Base-by-base conservation (phyloP, 1,284 basidiomycete species). In the Marasmius sp. region DNA sequence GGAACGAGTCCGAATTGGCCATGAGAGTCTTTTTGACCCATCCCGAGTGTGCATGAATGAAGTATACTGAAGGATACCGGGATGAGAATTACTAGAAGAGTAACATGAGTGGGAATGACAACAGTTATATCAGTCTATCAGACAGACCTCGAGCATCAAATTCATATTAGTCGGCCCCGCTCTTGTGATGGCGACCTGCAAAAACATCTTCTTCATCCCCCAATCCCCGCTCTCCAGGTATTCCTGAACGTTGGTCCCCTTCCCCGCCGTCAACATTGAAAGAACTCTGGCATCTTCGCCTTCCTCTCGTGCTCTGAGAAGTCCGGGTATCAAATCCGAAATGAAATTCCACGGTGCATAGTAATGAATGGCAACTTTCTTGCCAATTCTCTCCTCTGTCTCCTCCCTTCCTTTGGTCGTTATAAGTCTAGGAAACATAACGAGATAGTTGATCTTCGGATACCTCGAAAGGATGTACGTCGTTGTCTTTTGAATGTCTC, bases 351-450 rank as follows among this genome's bases (percentile, higher is more conserved):
- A 83, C 22, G 81, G 70, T 16, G 77, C 70, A 61, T 82, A 82
- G 60, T 82, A 82, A 62, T 79, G 72, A 6, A 80, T 68, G 0
- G 80, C 80, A 27, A 84, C 64, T 66, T 82, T 82, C 61, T 68
- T 77, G 62, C 83, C 82, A 38, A 83, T 76, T 0, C 81, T 81
- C 58, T 83, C 82, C 33, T 70, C 67, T 5, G 81, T 81, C 62
- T 81, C 78, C 37, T 77, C 74, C 16, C 78, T 66, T 11, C 78
- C 78, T 8, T 71, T 68, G 56, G 73, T 67, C 0, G 75, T 72
- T 64, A 80, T 62, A 38, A 76, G 65, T 6, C 79, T 79, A 10
- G 75, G 67, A 0, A 75, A 72, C 68, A 81, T 71, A 18, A 82
- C 69, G 22, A 83, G 72, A 65, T n/a, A n/a, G n/a, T n/a, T 75